Base-by-base conservation (phyloP, 2,329 filamentous ascomycete genomes). In the Aspergillus niger region DNA sequence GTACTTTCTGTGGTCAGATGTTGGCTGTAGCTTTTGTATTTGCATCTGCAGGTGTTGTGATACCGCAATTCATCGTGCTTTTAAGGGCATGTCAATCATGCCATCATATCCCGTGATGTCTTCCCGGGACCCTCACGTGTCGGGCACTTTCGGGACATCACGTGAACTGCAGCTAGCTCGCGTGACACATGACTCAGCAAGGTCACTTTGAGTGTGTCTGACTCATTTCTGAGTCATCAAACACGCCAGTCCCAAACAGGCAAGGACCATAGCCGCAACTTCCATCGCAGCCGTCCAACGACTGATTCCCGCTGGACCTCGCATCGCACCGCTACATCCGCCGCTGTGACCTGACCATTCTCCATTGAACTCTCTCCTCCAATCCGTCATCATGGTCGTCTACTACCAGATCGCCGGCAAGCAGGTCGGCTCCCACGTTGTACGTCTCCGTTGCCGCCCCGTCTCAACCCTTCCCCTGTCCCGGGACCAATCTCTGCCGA, bases 401-500 rank as follows among this genome's bases (percentile, higher is more conserved):
- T 79, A 80, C 71, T 83, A 82, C 76, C 78, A 76, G 67, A 72
- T 83, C 69, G 77, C 79, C 70, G 81, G 81, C 76, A 79, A 77
- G 69, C 79, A 83, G 71, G 75, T 83, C 73, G 80, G 81, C 70
- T 82, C 81, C 58, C 81, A 83, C 73, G 69, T 80, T 60, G 80
- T 83, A 80, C 65, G 80, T 82, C 28, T 51, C 36, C 59, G 53
- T 51, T 48, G 32, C 59, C 24, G 32, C 43, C 39, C 44, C 47
- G 41, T 55, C 51, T 58, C 56, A 68, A 66, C 63, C 63, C 64
- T 69, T 69, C 70, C 67, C 67, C 68, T 53, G 52, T 44, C 39
- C 52, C 38, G 28, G 32, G 50, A 38, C 52, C 52, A 55, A 44
- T 55, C 32, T 55, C 52, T 55, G 52, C 32, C 52, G 38, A 36